A percentile compares a stretch with the other conserved stretches of the same genome.
These are phyloP conservation scores for Perkinsus olseni DNA, from an alignment of 169 alveolate species.

Conservation along the genomic window DNA sequence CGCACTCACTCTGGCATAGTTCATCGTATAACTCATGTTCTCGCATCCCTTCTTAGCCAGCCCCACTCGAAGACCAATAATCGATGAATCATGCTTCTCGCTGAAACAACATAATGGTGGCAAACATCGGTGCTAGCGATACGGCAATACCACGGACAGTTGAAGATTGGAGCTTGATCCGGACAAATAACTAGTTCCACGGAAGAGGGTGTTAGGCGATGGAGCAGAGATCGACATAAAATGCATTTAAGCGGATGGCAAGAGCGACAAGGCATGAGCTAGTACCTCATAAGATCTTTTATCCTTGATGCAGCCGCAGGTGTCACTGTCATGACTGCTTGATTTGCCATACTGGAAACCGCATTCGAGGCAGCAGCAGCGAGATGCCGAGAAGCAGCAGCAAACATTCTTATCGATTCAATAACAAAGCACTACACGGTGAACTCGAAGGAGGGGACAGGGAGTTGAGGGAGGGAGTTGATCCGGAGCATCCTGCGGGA, in stretches of 20 bases:
- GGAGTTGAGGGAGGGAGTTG: too few species aligned
- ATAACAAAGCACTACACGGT: neutral
- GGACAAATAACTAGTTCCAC: too few species aligned
- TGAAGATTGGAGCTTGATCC: too few species aligned
- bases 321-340: neutral
- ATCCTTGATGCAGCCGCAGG: neutral
- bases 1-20: conserved; percentile 23
- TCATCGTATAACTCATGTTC: conserved; percentile 51
- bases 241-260: too few species aligned
- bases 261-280: too few species aligned
- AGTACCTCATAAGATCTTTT: neutral
- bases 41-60: conserved; percentile 55
- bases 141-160: too few species aligned
- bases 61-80: conserved; percentile 38
- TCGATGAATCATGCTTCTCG: neutral
- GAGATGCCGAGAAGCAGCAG: neutral
- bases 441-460: too few species aligned
- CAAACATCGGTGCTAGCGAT: too few species aligned
- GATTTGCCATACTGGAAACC: neutral
- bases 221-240: too few species aligned
- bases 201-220: too few species aligned
- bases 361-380: neutral
- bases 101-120: neutral
- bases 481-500: too few species aligned
- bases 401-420: neutral